These are phyloP conservation scores for Hymenoscyphus fraxineus DNA, from an alignment of 2,329 filamentous ascomycete species.

Conservation along the genomic window DNA sequence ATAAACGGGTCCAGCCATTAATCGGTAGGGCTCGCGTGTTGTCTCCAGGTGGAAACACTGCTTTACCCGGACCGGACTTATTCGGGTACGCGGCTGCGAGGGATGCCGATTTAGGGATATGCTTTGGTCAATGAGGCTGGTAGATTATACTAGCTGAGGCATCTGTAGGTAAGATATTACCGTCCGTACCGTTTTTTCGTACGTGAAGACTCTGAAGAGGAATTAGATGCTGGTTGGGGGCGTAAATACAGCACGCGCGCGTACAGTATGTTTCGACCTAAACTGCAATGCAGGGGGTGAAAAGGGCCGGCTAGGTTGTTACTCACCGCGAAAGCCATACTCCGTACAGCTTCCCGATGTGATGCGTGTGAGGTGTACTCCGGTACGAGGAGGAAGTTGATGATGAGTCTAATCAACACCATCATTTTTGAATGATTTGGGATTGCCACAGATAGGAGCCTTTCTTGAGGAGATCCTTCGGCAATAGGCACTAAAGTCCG, in stretches of 20 bases:
- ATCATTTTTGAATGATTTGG: no score
- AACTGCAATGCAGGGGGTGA: neutral
- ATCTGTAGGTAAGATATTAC: neutral
- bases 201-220: neutral
- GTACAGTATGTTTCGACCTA: neutral
- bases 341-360: no score
- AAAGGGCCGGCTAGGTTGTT: neutral
- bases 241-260: neutral
- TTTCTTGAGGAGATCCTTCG: neutral
- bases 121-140: neutral
- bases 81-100: neutral
- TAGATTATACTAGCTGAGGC: neutral
- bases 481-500: neutral
- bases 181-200: no score
- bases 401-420: no score
- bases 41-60: neutral
- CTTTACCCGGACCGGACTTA: neutral
- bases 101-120: neutral
- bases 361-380: no score
- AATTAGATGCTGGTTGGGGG: conserved; percentile 3
- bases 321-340: neutral
- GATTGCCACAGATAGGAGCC: no score
- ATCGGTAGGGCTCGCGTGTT: neutral
- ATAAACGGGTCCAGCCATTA: neutral
- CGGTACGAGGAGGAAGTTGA: no score